phyloP scores from a whole-genome alignment of 2,329 filamentous ascomycete genomes.

The Aschersonia sp. region DNA sequence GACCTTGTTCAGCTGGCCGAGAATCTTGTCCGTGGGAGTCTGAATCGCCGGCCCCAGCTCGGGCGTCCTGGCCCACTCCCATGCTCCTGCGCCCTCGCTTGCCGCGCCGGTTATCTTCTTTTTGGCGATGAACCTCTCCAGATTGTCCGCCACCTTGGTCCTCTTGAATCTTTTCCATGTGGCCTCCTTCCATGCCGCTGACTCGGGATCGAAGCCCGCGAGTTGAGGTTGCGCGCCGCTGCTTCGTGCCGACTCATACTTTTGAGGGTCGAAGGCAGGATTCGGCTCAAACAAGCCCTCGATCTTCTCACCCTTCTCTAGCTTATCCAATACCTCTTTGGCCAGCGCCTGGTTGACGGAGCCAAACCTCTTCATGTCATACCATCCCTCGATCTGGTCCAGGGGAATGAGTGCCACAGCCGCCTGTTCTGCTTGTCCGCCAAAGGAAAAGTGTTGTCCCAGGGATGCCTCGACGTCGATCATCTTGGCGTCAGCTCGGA shows the following conservation, averaged over 20 bases:
- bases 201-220: neutral
- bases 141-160: neutral
- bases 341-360: neutral
- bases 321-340: neutral
- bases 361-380: neutral
- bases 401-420: neutral
- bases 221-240: neutral
- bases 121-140: neutral
- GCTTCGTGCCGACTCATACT: neutral
- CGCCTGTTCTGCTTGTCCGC: neutral
- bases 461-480: neutral
- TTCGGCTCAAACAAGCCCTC: neutral
- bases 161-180: neutral
- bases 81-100: neutral
- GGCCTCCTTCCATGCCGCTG: neutral
- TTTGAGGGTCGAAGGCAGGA: neutral
- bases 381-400: neutral
- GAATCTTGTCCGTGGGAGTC: no score
- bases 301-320: neutral
- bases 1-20: no score
- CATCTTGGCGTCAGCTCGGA: neutral
- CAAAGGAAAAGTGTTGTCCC: neutral
- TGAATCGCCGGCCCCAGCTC: neutral
- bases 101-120: neutral
- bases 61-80: neutral